A percentile compares a stretch with the other conserved stretches of the same genome.
Evolutionary conservation across 2,329 filamentous ascomycete species (phyloP).

Genomic region (Fusarium compactum): DNA sequence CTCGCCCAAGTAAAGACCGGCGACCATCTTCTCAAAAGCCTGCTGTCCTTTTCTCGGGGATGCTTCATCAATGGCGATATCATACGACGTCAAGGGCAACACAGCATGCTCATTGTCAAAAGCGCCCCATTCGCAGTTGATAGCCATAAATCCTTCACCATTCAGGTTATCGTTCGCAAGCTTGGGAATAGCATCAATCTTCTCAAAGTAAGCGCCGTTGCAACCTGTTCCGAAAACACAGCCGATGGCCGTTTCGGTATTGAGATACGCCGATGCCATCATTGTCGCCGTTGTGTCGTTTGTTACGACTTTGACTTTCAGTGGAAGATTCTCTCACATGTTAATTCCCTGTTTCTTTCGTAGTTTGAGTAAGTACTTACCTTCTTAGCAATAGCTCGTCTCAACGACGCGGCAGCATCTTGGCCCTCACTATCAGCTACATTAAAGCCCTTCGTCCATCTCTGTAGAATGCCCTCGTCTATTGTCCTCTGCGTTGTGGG

Average conservation of each 20-base stretch:
- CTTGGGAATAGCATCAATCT: slow-evolving; percentile 90
- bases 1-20: slow-evolving; percentile 92
- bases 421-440: slow-evolving; percentile 90
- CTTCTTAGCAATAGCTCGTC: slow-evolving; percentile 75
- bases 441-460: slow-evolving; percentile 98
- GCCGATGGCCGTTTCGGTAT: slow-evolving; percentile 89
- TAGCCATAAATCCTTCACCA: slow-evolving; percentile 81
- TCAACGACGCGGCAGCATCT: slow-evolving; percentile 89
- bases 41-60: slow-evolving; percentile 96
- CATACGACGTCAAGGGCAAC: slow-evolving; percentile 87
- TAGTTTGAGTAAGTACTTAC: slow-evolving; percentile 43
- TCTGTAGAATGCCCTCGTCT: slow-evolving; percentile 89
- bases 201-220: slow-evolving; percentile 98
- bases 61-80: slow-evolving; percentile 87
- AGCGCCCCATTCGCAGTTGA: slow-evolving; percentile 97
- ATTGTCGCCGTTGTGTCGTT: slow-evolving; percentile 98
- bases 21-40: slow-evolving; percentile 97
- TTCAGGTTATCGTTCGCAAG: slow-evolving; percentile 90
- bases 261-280: slow-evolving; percentile 95
- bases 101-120: slow-evolving; percentile 95
- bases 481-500: slow-evolving; percentile 93
- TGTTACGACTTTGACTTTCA: slow-evolving; percentile 91
- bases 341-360: background rate
- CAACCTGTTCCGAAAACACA: slow-evolving; percentile 99
- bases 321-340: slow-evolving; percentile 78